phyloP scores from a whole-genome alignment of 225 moss, liverwort and hornwort species.

The Sphagnum tenellum region DNA sequence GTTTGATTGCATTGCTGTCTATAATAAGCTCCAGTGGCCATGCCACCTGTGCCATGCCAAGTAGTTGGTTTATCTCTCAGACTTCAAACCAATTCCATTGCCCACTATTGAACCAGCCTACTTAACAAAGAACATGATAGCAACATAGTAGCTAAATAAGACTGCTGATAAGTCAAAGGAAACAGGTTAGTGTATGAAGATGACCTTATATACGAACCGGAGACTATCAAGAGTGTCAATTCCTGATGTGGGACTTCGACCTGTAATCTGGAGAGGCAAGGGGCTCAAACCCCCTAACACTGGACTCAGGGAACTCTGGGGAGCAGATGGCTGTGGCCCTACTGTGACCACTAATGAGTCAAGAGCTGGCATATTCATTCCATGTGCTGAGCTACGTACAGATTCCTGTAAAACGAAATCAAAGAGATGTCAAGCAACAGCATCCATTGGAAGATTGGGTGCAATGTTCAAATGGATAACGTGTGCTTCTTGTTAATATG shows the following conservation, averaged over 20 bases:
- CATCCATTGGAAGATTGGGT: no score
- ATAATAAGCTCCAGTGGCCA: slow-evolving; percentile 92
- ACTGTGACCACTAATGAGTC: slow-evolving; percentile 88
- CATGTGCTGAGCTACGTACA: slow-evolving; percentile 89
- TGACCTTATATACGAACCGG: slow-evolving; percentile 77
- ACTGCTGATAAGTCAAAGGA: no score
- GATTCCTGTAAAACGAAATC: slow-evolving; percentile 59
- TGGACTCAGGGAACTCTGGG: slow-evolving; percentile 23
- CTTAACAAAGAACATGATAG: no score
- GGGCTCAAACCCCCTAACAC: slow-evolving; percentile 22
- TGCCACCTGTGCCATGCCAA: slow-evolving; percentile 48
- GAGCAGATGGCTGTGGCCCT: slow-evolving; percentile 30
- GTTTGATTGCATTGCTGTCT: slow-evolving; percentile 70
- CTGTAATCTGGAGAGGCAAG: slow-evolving; percentile 69
- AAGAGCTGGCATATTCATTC: slow-evolving; percentile 70
- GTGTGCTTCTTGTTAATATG: no score
- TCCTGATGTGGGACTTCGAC: slow-evolving; percentile 75
- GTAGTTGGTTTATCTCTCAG: no score
- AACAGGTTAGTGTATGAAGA: background rate
- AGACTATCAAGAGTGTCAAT: slow-evolving; percentile 85
- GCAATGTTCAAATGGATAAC: no score
- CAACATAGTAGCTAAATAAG: no score
- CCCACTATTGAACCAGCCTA: no score
- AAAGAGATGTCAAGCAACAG: background rate
- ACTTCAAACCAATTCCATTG: no score